phyloP scores from a whole-genome alignment of 495 filamentous ascomycete genomes.

The Penicillium canariense region DNA sequence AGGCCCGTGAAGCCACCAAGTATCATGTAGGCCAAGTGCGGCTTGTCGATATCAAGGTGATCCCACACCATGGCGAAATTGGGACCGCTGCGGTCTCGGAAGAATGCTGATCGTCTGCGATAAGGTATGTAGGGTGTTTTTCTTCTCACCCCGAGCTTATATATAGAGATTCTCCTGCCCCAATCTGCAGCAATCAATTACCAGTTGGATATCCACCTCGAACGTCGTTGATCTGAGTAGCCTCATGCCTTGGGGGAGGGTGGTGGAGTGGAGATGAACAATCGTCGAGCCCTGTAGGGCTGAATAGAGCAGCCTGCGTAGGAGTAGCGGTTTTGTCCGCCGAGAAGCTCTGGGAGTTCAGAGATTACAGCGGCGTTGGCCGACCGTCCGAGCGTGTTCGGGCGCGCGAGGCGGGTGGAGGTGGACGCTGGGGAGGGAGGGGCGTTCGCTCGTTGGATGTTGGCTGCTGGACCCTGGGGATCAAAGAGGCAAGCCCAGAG shows the following conservation, averaged over 20 bases:
- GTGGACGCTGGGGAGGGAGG: not conserved
- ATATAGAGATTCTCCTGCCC: not conserved
- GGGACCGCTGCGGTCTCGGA: not conserved
- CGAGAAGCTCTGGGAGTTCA: constrained; percentile 1
- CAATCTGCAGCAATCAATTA: constrained; percentile 19
- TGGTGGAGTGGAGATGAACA: constrained; percentile 9
- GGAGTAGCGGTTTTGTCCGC: not conserved
- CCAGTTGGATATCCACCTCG: constrained; percentile 27
- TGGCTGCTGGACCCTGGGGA: not conserved
- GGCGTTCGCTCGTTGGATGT: not conserved
- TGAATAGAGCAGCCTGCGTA: constrained; percentile 3
- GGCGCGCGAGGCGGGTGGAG: not conserved
- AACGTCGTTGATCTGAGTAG: constrained; percentile 14
- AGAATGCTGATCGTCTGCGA: not conserved
- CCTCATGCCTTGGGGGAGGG: constrained; percentile 30
- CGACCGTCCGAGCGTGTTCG: not conserved
- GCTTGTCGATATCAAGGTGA: constrained; percentile 86
- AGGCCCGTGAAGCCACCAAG: constrained; percentile 95
- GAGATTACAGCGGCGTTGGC: not conserved
- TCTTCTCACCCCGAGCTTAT: not conserved
- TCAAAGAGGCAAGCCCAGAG: constrained; percentile 1
- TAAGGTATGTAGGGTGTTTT: not conserved
- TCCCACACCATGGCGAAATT: constrained; percentile 78
- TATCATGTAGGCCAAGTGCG: constrained; percentile 98
- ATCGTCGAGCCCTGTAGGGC: constrained; percentile 22